These are phyloP conservation scores for Misopates orontium DNA, from an alignment of 257 asterid genomes.

Conservation along the genomic window DNA sequence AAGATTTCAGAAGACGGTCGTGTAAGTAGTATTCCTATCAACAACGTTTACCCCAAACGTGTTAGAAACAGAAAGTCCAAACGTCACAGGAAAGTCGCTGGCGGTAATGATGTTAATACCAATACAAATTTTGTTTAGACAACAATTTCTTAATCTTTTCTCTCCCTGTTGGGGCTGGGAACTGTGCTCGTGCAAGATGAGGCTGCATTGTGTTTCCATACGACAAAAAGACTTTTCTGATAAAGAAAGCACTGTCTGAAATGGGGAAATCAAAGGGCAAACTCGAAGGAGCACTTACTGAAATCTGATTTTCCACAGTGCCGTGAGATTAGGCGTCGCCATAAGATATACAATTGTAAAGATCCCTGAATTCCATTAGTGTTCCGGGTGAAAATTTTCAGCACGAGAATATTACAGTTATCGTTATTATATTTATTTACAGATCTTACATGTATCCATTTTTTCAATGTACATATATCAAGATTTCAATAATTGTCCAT, in stretches of 20 bases:
- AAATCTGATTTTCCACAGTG: too few relatives aligned
- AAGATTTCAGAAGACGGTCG: slow-evolving; percentile 6
- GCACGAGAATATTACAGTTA: not conserved
- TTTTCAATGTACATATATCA: slow-evolving; percentile 31
- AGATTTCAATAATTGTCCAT: not conserved
- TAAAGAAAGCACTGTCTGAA: too few relatives aligned
- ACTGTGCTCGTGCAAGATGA: slow-evolving; percentile 34
- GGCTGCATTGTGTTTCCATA: slow-evolving; percentile 26
- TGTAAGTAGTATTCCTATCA: slow-evolving; percentile 26
- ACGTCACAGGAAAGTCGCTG: slow-evolving; percentile 66
- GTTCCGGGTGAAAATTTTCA: too few relatives aligned
- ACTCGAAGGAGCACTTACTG: too few relatives aligned
- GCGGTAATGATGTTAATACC: slow-evolving; percentile 36
- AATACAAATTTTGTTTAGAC: slow-evolving; percentile 42
- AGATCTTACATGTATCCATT: slow-evolving; percentile 27
- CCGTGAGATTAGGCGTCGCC: too few relatives aligned
- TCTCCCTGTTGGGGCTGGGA: slow-evolving; percentile 37
- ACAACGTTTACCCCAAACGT: slow-evolving; percentile 46
- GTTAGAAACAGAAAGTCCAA: slow-evolving; percentile 56
- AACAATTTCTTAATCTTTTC: slow-evolving; percentile 33
- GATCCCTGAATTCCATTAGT: too few relatives aligned
- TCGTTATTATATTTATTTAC: not conserved
- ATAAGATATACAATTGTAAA: too few relatives aligned
- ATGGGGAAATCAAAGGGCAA: too few relatives aligned
- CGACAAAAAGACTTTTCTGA: not conserved